Evolutionary conservation across 1,284 basidiomycete genomes (phyloP).

Genomic region (Ceratobasidium sp.): DNA sequence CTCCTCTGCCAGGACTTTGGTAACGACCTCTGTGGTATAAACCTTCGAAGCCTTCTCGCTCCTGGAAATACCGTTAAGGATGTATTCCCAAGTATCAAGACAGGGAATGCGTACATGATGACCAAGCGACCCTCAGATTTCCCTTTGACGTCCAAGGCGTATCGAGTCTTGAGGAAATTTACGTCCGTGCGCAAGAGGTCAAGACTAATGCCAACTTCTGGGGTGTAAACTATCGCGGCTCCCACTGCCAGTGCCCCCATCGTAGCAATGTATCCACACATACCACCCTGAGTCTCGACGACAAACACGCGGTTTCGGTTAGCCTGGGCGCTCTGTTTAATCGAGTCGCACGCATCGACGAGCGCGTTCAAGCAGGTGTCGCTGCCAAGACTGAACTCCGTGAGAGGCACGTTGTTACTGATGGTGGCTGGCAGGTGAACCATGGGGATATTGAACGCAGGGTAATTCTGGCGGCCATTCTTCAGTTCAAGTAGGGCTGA

Average conservation of each 20-base stretch:
- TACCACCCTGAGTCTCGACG: conserved; percentile 97
- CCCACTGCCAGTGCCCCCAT: conserved; percentile 96
- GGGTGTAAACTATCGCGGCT: conserved; percentile 93
- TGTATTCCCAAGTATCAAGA: neutral
- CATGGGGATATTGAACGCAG: conserved; percentile 93
- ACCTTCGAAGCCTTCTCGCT: conserved; percentile 89
- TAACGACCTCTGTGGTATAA: conserved; percentile 93
- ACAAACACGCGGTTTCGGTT: conserved; percentile 96
- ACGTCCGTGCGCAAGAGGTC: conserved; percentile 87
- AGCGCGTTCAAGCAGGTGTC: conserved; percentile 97
- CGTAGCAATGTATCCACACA: conserved; percentile 94
- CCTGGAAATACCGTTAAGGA: conserved; percentile 58
- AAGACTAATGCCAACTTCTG: conserved; percentile 88
- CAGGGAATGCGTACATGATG: conserved; percentile 69
- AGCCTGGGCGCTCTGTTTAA: conserved; percentile 97
- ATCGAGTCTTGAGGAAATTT: conserved; percentile 88
- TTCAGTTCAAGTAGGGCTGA: conserved; percentile 81
- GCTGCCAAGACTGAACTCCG: conserved; percentile 93
- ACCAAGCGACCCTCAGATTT: conserved; percentile 93
- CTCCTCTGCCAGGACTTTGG: conserved; percentile 94
- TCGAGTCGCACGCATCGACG: conserved; percentile 97
- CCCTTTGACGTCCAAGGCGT: conserved; percentile 86
- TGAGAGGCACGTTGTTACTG: conserved; percentile 97
- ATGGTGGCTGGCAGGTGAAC: conserved; percentile 94
- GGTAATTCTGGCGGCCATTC: conserved; percentile 82